Conservation (phyloP, 148 eudicot species). For the Chenopodium quinoa region DNA sequence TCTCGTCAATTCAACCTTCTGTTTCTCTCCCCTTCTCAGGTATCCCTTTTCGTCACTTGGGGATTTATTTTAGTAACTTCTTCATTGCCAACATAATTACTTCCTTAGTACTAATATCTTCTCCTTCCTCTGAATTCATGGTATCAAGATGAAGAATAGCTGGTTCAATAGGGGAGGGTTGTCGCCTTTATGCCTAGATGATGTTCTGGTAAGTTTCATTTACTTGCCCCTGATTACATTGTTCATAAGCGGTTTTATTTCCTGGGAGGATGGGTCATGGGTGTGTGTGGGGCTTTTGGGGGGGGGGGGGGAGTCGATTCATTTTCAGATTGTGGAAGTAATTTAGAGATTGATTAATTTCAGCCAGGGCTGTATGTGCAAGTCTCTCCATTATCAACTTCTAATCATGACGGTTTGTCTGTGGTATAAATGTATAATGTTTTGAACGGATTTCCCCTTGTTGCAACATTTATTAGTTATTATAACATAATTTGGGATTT, state of each 20-base stretch:
- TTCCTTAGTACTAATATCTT: not conserved
- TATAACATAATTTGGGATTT: not conserved
- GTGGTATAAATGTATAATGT: not conserved
- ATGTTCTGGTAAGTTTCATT: constrained; percentile 50
- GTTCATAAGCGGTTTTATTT: too few relatives aligned
- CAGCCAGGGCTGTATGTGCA: not conserved
- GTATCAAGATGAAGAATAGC: constrained; percentile 35
- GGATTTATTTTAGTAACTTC: not conserved
- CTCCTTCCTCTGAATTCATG: not conserved
- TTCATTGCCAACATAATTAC: not conserved
- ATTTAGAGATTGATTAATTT: not conserved
- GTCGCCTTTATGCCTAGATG: constrained; percentile 70
- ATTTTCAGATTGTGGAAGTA: not conserved
- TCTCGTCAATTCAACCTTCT: constrained; percentile 51
- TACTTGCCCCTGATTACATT: not conserved
- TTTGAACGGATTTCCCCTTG: not conserved
- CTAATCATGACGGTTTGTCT: not conserved
- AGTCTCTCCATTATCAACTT: not conserved
- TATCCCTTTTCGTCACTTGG: not conserved
- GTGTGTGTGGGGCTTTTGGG: too few relatives aligned
- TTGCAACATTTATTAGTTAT: not conserved
- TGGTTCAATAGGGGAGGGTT: constrained; percentile 81
- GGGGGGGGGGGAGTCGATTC: too few relatives aligned
- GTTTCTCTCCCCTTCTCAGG: constrained; percentile 52
- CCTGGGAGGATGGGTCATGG: too few relatives aligned